phyloP scores from a whole-genome alignment of 163 green algal species.

The Botryococcus braunii region DNA sequence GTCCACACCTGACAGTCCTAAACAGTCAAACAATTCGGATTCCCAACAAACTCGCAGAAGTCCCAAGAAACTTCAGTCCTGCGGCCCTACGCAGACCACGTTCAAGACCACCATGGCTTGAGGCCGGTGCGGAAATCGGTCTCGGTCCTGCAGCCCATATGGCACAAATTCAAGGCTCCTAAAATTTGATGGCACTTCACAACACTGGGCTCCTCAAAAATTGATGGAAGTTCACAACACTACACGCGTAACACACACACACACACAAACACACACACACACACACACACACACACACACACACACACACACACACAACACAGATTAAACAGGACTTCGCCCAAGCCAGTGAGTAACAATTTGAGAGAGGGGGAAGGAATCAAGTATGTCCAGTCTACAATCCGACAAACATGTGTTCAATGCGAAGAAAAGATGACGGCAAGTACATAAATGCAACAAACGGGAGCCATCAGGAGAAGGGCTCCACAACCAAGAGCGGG shows the following conservation, averaged over 20 bases:
- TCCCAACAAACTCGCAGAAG: too few species aligned
- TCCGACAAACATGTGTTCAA: background rate
- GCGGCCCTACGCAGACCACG: too few species aligned
- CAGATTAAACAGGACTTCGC: background rate
- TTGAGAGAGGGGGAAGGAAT: background rate
- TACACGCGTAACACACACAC: too few species aligned
- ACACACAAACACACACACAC: too few species aligned
- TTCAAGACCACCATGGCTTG: slow-evolving; percentile 76
- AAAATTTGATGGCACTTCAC: too few species aligned
- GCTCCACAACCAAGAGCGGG: slow-evolving; percentile 12
- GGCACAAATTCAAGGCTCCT: background rate
- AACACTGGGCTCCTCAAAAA: too few species aligned
- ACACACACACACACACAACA: background rate
- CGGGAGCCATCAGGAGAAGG: background rate
- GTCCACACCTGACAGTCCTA: too few species aligned
- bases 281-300: background rate
- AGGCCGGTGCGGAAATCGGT: slow-evolving; percentile 85
- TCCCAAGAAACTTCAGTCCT: too few species aligned
- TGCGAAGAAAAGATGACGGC: background rate
- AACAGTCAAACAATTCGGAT: too few species aligned
- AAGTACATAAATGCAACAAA: background rate
- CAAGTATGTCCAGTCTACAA: background rate
- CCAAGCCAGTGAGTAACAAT: background rate
- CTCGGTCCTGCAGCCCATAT: slow-evolving; percentile 50
- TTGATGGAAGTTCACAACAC: too few species aligned